Evolutionary conservation across 2,329 filamentous ascomycete species (phyloP), one percentile per base, ranked within the genome.

Genomic region (Arthrobotrys sinensis): DNA sequence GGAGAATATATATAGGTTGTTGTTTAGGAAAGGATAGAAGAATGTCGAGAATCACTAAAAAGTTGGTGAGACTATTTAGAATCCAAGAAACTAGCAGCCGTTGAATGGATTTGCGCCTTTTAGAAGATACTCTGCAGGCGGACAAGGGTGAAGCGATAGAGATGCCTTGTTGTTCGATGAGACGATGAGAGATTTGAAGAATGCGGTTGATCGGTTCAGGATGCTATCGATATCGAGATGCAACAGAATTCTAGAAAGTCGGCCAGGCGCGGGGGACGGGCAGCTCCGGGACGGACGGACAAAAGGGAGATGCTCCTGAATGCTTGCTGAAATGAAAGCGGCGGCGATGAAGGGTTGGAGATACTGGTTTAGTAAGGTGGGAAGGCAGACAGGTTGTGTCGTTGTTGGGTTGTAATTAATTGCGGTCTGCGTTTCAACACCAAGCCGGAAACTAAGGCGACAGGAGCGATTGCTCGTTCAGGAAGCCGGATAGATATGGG

Each of bases 341-440:
- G 50, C 62, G 73, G 34, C 60, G 73, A 60, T 70, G 65, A 77
- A 57, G 62, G 66, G 66, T 16, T 71, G 34, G 65, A 50, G 65
- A 69, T 76, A 50, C 72, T 76, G 72, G 48, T 76, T 76, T 76
- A 76, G 72, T 76, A 76, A 76, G 72, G 72, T 76, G 72, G 46
- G 63, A 76, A 65, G 64, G 65, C 36, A 63, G 57, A 55, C 45
- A 45, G 24, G 46, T 55, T 19, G 48, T 62, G 45, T 21, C 19
- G 24, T 28, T 16, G 53, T 40, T 63, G 38, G 24, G 65, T 32
- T 40, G 67, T 32, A 62, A 53, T 28, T 34, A 63, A 21, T 40
- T 77, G 57, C 64, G 64, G 67, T 53, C 32, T 48, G 64, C 64
- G 64, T 62, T 65, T 60, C 55, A 60, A 62, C 45, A 57, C 21